Conservation (phyloP, 1,284 basidiomycete species). For the Pascua sp. region DNA sequence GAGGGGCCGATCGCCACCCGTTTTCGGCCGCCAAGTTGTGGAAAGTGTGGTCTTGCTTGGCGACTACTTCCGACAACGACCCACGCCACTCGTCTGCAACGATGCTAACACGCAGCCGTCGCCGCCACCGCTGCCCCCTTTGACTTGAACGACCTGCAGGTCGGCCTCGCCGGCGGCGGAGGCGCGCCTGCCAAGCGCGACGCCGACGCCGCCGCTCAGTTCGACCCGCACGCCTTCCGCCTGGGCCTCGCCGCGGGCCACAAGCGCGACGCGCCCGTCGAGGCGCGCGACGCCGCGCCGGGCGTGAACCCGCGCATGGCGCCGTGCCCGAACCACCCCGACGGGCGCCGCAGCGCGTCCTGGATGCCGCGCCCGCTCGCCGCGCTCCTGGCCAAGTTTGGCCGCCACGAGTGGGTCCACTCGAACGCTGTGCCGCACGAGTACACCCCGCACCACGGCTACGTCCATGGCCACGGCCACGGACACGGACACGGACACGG, state of each 20-base stretch:
- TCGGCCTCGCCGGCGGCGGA: not conserved
- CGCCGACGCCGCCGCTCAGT: not conserved
- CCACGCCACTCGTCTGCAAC: no score
- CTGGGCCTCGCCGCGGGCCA: not conserved
- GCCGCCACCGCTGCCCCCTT: no score
- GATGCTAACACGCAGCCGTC: no score
- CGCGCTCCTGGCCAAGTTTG: not conserved
- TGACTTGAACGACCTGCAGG: no score
- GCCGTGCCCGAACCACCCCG: not conserved
- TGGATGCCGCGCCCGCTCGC: conserved; percentile 3
- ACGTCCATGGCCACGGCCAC: no score
- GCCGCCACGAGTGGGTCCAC: no score
- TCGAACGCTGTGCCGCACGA: no score
- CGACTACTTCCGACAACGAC: no score
- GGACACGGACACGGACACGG: no score
- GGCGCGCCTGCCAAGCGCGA: not conserved
- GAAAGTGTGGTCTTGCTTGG: no score
- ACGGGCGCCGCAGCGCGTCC: not conserved
- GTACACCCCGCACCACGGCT: no score
- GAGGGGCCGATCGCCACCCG: not conserved
- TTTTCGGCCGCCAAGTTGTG: no score
- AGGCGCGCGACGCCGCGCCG: conserved; percentile 4
- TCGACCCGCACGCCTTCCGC: not conserved
- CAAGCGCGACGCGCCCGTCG: not conserved
- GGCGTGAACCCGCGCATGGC: conserved; percentile 1